phyloP scores from a whole-genome alignment of 768 basidiomycete genomes.

The Tricholoma matsutake region DNA sequence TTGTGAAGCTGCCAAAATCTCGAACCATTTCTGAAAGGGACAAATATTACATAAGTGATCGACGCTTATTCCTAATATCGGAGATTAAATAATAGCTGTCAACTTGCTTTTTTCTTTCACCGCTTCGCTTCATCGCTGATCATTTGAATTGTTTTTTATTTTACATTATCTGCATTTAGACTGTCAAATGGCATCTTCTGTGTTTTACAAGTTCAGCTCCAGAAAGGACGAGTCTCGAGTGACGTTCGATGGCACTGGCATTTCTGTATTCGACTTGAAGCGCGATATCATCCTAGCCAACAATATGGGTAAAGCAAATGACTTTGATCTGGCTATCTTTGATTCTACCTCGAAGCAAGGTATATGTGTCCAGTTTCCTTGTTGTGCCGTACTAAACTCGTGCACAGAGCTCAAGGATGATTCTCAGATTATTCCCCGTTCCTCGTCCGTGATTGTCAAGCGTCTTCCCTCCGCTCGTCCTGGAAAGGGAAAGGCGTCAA shows the following conservation, averaged over 20 bases:
- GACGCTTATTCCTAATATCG: neutral
- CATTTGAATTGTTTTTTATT: too few species aligned
- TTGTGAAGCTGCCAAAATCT: slow-evolving; percentile 3
- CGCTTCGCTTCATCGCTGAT: too few species aligned
- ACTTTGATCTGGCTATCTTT: slow-evolving; percentile 90
- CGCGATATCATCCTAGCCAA: slow-evolving; percentile 97
- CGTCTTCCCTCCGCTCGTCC: slow-evolving; percentile 80
- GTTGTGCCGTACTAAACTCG: neutral
- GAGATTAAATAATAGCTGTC: neutral
- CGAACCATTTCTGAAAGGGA: slow-evolving; percentile 13
- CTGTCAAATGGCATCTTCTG: slow-evolving; percentile 80
- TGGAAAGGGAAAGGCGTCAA: slow-evolving; percentile 78
- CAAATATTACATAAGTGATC: slow-evolving; percentile 1
- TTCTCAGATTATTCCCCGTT: slow-evolving; percentile 86
- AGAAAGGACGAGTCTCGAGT: slow-evolving; percentile 93
- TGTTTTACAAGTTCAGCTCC: slow-evolving; percentile 98
- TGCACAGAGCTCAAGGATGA: slow-evolving; percentile 87
- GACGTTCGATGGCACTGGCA: slow-evolving; percentile 97
- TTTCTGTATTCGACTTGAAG: slow-evolving; percentile 98
- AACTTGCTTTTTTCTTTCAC: too few species aligned
- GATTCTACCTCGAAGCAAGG: slow-evolving; percentile 90
- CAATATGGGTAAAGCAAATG: slow-evolving; percentile 92
- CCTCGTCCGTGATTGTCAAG: slow-evolving; percentile 91
- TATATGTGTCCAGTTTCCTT: slow-evolving; percentile 30
- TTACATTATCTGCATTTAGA: slow-evolving; percentile 22